phyloP scores from a whole-genome alignment of 805 yeast genomes.

The Hanseniaspora occidentalis region DNA sequence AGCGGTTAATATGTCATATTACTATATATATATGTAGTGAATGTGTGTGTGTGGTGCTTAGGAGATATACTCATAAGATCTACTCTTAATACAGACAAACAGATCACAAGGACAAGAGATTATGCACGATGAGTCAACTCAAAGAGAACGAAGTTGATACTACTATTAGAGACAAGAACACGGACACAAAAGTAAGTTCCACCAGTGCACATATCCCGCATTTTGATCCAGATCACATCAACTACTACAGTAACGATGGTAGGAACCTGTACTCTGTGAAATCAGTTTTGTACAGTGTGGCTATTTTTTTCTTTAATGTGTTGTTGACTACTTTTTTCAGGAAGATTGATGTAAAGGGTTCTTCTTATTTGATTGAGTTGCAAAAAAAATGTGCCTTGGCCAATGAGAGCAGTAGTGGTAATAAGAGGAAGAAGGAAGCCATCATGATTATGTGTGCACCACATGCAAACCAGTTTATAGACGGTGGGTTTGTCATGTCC shows the following conservation, averaged over 20 bases:
- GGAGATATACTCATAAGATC: too few relatives aligned
- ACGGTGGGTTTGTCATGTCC: constrained; percentile 71
- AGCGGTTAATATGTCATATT: too few relatives aligned
- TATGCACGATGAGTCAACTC: too few relatives aligned
- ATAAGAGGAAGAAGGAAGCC: constrained; percentile 65
- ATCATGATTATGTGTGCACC: constrained; percentile 93
- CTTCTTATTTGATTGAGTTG: constrained; percentile 31
- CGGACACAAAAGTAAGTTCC: too few relatives aligned
- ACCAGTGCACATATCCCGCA: not conserved
- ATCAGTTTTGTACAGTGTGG: constrained; percentile 16
- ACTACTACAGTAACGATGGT: not conserved
- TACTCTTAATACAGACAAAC: too few relatives aligned
- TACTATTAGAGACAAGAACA: too few relatives aligned
- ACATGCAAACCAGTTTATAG: constrained; percentile 86
- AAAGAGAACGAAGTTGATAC: too few relatives aligned
- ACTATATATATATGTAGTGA: too few relatives aligned
- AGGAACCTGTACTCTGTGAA: not conserved
- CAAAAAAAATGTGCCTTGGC: constrained; percentile 19
- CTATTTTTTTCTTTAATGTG: constrained; percentile 18
- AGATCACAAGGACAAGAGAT: too few relatives aligned
- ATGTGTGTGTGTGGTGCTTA: too few relatives aligned
- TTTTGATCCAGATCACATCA: not conserved
- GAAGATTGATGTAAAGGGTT: constrained; percentile 63
- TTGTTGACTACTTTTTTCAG: constrained; percentile 43
- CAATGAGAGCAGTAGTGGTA: constrained; percentile 49